Evolutionary conservation across 2,329 filamentous ascomycete species (phyloP), one percentile per base, ranked within the genome.

Genomic region (Thyridium curvatum): DNA sequence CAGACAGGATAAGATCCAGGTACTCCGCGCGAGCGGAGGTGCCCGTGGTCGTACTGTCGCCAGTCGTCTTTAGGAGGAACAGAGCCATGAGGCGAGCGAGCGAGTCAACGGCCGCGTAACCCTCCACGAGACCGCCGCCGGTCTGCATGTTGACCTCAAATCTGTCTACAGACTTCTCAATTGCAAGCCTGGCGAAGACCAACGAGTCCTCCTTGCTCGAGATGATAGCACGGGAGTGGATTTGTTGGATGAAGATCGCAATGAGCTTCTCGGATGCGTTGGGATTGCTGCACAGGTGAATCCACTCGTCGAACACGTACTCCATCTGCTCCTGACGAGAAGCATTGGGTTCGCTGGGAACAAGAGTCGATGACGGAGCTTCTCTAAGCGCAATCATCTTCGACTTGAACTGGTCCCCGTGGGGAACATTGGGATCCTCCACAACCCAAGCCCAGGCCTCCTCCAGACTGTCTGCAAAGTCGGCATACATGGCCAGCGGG

Each of bases 241-340:
- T 69, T 59, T 97, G 91, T 51, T 84, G 80, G 34, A 96, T 77
- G 60, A 97, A 97, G 2, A 86, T 77, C 6, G 75, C 67, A 39
- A 81, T 71, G 1, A 82, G 77, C 53, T 84, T 85, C 45, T 88
- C 84, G 4, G 83, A 81, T 4, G 83, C 79, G 48, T 82, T 79
- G n/a, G 80, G 75, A 51, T 88, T 86, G 59, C 84, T 84, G 64
- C 75, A 84, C 8, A 96, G 74, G 43, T 84, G 81, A 18, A 91
- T 77, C 93, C 93, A 98, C 64, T 98, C 93, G 32, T 91, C 89
- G 53, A 98, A 96, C 15, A 96, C 75, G 56, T 98, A 97, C 51
- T 94, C 88, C 63, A 94, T 79, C 58, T 96, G 88, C 45, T 94
- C 87, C 45, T 82, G 79, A 49, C 82, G 82, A 26, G 77, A 70